Conservation (phyloP, 148 eudicot genomes). For the Cornus controversa region DNA sequence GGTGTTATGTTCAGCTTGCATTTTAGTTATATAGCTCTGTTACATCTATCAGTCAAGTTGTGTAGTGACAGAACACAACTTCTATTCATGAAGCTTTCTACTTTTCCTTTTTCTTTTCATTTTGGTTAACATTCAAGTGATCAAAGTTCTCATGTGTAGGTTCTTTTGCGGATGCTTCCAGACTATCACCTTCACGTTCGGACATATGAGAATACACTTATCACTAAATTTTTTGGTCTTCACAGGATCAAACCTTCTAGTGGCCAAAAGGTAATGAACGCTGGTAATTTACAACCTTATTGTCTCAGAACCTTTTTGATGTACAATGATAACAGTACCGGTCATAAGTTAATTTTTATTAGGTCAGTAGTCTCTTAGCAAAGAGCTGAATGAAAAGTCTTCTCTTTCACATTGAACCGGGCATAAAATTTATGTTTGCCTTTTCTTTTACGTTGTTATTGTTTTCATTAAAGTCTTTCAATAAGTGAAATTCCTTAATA, state of each 20-base stretch:
- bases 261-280: slow-evolving; percentile 85
- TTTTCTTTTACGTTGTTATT: background rate
- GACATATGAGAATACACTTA: slow-evolving; percentile 82
- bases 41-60: background rate
- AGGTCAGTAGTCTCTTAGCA: background rate
- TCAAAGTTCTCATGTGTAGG: slow-evolving; percentile 47
- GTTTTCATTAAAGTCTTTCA: background rate
- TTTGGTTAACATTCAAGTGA: slow-evolving; percentile 6
- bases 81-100: background rate
- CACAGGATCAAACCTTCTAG: slow-evolving; percentile 89
- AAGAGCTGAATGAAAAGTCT: background rate
- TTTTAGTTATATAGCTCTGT: background rate
- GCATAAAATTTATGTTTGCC: background rate
- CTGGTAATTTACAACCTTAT: background rate
- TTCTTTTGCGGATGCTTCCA: slow-evolving; percentile 93
- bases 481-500: slow-evolving; percentile 1
- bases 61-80: slow-evolving; percentile 4
- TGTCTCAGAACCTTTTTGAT: background rate
- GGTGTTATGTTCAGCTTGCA: background rate
- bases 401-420: background rate
- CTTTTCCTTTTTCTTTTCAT: background rate
- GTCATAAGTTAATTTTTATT: background rate
- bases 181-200: slow-evolving; percentile 82
- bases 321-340: background rate
- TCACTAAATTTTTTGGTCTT: slow-evolving; percentile 97